A percentile compares a stretch with the other conserved stretches of the same genome.
Evolutionary conservation across 768 basidiomycete species (phyloP).

Genomic region (Imleria badia): DNA sequence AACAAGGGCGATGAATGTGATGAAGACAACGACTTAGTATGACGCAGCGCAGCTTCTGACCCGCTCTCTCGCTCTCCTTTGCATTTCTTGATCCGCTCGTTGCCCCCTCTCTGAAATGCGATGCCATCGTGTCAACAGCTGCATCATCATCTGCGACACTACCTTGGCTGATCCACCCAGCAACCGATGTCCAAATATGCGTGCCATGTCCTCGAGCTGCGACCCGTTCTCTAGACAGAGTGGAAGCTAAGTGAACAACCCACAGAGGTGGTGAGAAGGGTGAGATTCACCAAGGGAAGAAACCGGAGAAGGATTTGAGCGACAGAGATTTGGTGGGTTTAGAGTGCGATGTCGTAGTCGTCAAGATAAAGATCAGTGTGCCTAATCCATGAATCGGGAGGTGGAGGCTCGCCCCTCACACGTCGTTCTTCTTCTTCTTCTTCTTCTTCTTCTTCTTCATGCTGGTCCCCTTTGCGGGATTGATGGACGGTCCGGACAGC

Average conservation of each 20-base stretch:
- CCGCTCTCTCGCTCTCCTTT: conserved; percentile 9
- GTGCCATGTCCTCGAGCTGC: conserved; percentile 43
- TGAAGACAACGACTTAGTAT: conserved; percentile 10
- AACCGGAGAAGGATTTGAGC: conserved; percentile 53
- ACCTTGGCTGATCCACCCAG: conserved; percentile 34
- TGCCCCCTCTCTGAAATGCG: conserved; percentile 20
- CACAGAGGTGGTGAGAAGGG: conserved; percentile 45
- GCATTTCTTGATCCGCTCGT: conserved; percentile 16
- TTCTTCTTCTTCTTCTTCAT: conserved; percentile 34
- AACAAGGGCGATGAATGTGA: conserved; percentile 5
- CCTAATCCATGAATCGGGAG: conserved; percentile 5
- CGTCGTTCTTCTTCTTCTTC: conserved; percentile 35
- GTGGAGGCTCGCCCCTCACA: conserved; percentile 26
- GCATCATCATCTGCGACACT: conserved; percentile 33
- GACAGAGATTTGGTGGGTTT: conserved; percentile 34
- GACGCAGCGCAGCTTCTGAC: not conserved
- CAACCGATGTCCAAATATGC: conserved; percentile 45
- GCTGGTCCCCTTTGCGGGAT: no score
- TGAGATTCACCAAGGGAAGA: conserved; percentile 41
- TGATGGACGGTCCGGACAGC: conserved; percentile 46
- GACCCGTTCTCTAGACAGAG: conserved; percentile 50
- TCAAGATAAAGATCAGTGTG: conserved; percentile 16
- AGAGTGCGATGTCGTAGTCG: conserved; percentile 24
- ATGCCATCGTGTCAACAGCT: conserved; percentile 32
- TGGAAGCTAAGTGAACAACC: conserved; percentile 52